phyloP scores from a whole-genome alignment of 2,329 filamentous ascomycete genomes.

The Cylindrodendrum hubeiense region DNA sequence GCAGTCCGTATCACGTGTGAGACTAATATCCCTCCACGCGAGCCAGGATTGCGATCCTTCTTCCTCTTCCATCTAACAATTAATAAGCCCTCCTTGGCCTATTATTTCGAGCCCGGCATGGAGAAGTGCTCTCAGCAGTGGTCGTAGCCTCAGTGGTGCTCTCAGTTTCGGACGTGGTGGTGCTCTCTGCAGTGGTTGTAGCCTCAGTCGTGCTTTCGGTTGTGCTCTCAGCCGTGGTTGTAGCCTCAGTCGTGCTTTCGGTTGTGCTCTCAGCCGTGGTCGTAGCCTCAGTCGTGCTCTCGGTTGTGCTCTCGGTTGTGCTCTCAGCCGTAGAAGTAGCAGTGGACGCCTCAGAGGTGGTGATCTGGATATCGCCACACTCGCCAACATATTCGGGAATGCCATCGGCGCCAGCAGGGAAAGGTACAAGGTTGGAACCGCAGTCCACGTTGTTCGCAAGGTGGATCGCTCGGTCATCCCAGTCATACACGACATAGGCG shows the following conservation, averaged over 20 bases:
- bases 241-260: background rate
- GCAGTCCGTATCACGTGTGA: too few species aligned
- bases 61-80: too few species aligned
- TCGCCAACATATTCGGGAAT: slow-evolving; percentile 49
- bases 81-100: too few species aligned
- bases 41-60: too few species aligned
- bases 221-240: background rate
- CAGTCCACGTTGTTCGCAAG: slow-evolving; percentile 54
- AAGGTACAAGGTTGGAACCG: slow-evolving; percentile 52
- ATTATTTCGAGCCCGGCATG: too few species aligned
- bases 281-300: background rate
- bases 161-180: too few species aligned
- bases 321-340: slow-evolving; percentile 22
- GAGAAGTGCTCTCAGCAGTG: slow-evolving; percentile 17
- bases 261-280: background rate
- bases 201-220: background rate
- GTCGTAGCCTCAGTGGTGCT: slow-evolving; percentile 10
- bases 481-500: slow-evolving; percentile 59
- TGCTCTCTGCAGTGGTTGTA: background rate
- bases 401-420: slow-evolving; percentile 54
- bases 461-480: slow-evolving; percentile 54
- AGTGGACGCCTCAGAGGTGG: slow-evolving; percentile 24
- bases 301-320: background rate
- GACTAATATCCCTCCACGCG: too few species aligned
- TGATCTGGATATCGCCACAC: slow-evolving; percentile 40